A percentile compares a stretch with the other conserved stretches of the same genome.
Evolutionary conservation across 495 filamentous ascomycete species (phyloP).

Genomic region (Trichoderma gamsii): DNA sequence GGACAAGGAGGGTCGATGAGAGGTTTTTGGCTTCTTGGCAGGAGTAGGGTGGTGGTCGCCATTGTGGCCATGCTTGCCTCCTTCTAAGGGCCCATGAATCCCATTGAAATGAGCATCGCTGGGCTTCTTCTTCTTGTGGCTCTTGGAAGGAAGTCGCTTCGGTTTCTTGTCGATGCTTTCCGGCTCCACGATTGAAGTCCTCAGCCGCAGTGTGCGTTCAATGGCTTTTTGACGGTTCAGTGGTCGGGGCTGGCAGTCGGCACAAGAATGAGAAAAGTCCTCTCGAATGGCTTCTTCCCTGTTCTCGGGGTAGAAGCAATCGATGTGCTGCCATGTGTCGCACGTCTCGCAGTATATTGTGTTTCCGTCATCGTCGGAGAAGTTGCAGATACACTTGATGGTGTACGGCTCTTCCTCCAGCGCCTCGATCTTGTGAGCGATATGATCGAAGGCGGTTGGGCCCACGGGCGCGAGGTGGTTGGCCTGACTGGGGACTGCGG

Average conservation of each 20-base stretch:
- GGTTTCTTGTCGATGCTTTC: constrained; percentile 53
- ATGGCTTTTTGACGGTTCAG: constrained; percentile 67
- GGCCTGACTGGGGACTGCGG: constrained; percentile 47
- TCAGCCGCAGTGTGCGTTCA: constrained; percentile 47
- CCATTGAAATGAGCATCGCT: constrained; percentile 48
- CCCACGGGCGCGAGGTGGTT: constrained; percentile 38
- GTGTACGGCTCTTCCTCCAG: constrained; percentile 85
- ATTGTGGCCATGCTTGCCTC: constrained; percentile 27
- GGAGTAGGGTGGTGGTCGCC: constrained; percentile 34
- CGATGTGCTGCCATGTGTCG: constrained; percentile 96
- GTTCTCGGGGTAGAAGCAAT: constrained; percentile 80
- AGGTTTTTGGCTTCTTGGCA: constrained; percentile 68
- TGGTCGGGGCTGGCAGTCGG: constrained; percentile 70
- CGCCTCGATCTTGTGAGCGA: constrained; percentile 44
- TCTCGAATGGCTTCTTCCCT: constrained; percentile 62
- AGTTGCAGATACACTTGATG: constrained; percentile 96
- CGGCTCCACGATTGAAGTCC: constrained; percentile 46
- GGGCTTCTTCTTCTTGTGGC: constrained; percentile 68
- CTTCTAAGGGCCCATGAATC: constrained; percentile 28
- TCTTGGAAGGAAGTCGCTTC: constrained; percentile 64
- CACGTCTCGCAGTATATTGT: constrained; percentile 95
- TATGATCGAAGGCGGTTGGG: constrained; percentile 55
- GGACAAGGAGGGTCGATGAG: constrained; percentile 66
- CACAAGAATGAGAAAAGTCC: constrained; percentile 70
- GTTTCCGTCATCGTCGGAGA: constrained; percentile 88